Conservation (phyloP, 2,329 filamentous ascomycete species). For the Aspergillus tamarii region DNA sequence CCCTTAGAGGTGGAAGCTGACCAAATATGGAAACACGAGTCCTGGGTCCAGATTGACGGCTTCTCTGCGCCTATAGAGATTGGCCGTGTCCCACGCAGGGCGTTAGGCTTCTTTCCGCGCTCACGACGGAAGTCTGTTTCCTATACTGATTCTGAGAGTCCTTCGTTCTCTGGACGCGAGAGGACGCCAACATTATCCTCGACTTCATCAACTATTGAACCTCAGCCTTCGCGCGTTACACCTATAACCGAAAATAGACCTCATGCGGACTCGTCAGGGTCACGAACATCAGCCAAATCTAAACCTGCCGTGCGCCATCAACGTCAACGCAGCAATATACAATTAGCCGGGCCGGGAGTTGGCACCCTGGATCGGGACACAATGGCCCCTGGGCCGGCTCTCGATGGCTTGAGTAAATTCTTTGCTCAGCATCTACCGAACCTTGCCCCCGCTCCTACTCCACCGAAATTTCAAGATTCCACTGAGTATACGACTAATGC, state of each 20-base stretch:
- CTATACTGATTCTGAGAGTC: conserved; percentile 62
- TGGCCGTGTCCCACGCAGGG: conserved; percentile 76
- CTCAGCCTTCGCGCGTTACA: conserved; percentile 28
- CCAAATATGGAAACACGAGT: conserved; percentile 79
- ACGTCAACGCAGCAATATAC: conserved; percentile 49
- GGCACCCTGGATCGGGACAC: conserved; percentile 71
- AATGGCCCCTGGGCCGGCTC: conserved; percentile 68
- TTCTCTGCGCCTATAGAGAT: conserved; percentile 77
- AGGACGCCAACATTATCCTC: conserved; percentile 35
- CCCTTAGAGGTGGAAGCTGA: conserved; percentile 58
- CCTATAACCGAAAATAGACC: conserved; percentile 33
- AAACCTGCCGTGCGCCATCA: conserved; percentile 43
- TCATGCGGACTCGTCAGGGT: conserved; percentile 30
- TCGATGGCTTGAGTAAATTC: conserved; percentile 82
- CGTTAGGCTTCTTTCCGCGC: conserved; percentile 89
- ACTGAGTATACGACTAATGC: conserved; percentile 40
- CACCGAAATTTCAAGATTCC: conserved; percentile 53
- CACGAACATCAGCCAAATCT: conserved; percentile 32
- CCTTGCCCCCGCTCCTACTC: conserved; percentile 66
- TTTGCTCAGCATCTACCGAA: conserved; percentile 81
- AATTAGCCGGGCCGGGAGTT: conserved; percentile 84
- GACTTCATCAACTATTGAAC: conserved; percentile 30
- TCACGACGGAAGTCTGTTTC: conserved; percentile 78
- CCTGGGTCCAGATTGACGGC: conserved; percentile 82
- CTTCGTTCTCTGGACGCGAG: conserved; percentile 33